Base-by-base conservation (phyloP, 352 stramenopile species). In the Saprolegnia parasitica region DNA sequence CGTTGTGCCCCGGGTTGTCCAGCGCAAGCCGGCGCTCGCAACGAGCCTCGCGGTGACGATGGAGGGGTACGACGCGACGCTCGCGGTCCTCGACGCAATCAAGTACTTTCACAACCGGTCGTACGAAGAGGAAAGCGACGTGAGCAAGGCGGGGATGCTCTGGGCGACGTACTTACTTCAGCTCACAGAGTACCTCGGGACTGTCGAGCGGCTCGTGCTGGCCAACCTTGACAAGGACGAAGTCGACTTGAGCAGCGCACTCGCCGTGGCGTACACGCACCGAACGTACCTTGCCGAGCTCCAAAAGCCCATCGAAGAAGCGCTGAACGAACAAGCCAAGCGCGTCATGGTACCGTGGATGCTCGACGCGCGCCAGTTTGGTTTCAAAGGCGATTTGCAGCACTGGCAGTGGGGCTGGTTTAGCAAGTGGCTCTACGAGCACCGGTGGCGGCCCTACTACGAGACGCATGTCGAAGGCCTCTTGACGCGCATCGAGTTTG, bases 321-420 rank as follows among this genome's bases (percentile, higher is more conserved):
- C 58, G 29, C 35, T 67, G 0, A 13, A 40, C 20, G 18, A 23
- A 13, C 37, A 55, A 5, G 58, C 24, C 40, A 67, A 67, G 40
- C 58, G 58, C 24, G 58, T 67, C 4, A 67, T 67, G 39, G 58
- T 67, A 13, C 58, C 58, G 24, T 67, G 58, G 58, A 67, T 67
- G 58, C 20, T 55, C 5, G 37, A 67, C n/a, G 45, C 20, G 20
- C 50, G 58, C 40, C 21, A 55, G 21, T 10, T 49, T 15, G 42
- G 16, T 3, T 50, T 65, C 23, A 23, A 35, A n/a, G 58, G 58
- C 6, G 11, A 15, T 39, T 20, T 23, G 39, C 37, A 55, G 10
- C 20, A 67, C 29, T 67, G 58, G 58, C 58, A 67, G 45, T 67
- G 58, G 58, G 58, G 58, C 40, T 67, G 58, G 58, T 67, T 40